These are phyloP conservation scores for Tilletiaria anomala DNA, from an alignment of 1,284 basidiomycete species.

Conservation along the genomic window DNA sequence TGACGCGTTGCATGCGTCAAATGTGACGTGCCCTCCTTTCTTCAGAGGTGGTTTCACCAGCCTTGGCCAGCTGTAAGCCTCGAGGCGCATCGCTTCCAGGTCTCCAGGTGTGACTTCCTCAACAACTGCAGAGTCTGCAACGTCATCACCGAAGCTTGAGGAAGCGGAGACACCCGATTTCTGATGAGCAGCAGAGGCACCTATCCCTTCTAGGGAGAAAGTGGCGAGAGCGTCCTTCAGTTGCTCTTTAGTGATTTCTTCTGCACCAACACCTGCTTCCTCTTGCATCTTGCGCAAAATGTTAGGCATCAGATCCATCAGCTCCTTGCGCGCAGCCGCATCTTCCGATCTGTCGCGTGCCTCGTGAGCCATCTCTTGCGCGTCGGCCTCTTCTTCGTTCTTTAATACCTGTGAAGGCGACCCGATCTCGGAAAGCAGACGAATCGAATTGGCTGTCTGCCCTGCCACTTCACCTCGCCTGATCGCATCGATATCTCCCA, in stretches of 20 bases:
- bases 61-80: constrained; percentile 57
- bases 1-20: constrained; percentile 72
- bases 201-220: no score
- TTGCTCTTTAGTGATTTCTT: no score
- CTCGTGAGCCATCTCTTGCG: no score
- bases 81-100: constrained; percentile 18
- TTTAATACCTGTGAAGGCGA: not conserved
- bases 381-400: not conserved
- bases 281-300: no score
- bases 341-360: no score
- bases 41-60: constrained; percentile 80
- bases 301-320: no score
- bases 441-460: not conserved
- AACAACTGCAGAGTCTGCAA: not conserved
- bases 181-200: no score
- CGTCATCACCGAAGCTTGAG: no score
- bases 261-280: no score
- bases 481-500: constrained; percentile 20
- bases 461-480: not conserved
- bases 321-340: not conserved
- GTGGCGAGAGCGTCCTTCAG: no score
- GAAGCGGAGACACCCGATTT: no score
- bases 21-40: constrained; percentile 76
- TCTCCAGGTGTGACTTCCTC: not conserved
- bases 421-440: not conserved